Conservation (phyloP, 2,329 filamentous ascomycete genomes). For the Rhexocercosporidium sp. region DNA sequence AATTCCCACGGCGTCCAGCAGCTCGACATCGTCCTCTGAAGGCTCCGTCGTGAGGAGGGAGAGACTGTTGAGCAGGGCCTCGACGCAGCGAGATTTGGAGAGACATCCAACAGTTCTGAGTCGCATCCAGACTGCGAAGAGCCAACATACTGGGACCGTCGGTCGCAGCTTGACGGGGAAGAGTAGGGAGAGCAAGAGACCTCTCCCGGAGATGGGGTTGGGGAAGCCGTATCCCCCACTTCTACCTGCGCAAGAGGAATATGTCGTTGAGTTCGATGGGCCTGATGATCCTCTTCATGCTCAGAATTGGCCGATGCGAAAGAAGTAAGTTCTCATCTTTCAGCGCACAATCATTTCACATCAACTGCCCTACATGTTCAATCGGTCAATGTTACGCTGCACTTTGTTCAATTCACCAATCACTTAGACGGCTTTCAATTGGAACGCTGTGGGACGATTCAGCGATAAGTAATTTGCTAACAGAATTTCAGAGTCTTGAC, state of each 20-base stretch:
- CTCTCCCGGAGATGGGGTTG: slow-evolving; percentile 71
- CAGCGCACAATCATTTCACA: background rate
- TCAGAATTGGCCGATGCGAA: slow-evolving; percentile 82
- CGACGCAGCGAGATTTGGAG: slow-evolving; percentile 71
- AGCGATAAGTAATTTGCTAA: slow-evolving; percentile 35
- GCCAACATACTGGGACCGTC: slow-evolving; percentile 76
- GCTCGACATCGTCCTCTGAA: slow-evolving; percentile 53
- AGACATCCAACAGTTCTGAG: slow-evolving; percentile 71
- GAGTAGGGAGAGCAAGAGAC: slow-evolving; percentile 58
- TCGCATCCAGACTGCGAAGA: slow-evolving; percentile 72
- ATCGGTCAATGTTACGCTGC: background rate
- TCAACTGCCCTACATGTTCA: background rate
- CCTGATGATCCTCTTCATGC: slow-evolving; percentile 83
- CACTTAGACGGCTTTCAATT: background rate
- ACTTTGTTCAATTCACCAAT: background rate
- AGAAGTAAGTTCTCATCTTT: slow-evolving; percentile 64
- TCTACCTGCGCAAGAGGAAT: slow-evolving; percentile 73
- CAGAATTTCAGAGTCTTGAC: slow-evolving; percentile 58
- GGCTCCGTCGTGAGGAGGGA: slow-evolving; percentile 45
- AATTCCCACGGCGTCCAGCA: slow-evolving; percentile 59
- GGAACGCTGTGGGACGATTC: background rate
- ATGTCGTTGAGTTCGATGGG: slow-evolving; percentile 85
- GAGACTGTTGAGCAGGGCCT: slow-evolving; percentile 61
- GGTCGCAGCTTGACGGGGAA: slow-evolving; percentile 53
- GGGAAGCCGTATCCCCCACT: slow-evolving; percentile 77